A percentile compares a stretch with the other conserved stretches of the same genome.
phyloP scores from a whole-genome alignment of 2,329 filamentous ascomycete genomes.

The Aspergillus floridensis region DNA sequence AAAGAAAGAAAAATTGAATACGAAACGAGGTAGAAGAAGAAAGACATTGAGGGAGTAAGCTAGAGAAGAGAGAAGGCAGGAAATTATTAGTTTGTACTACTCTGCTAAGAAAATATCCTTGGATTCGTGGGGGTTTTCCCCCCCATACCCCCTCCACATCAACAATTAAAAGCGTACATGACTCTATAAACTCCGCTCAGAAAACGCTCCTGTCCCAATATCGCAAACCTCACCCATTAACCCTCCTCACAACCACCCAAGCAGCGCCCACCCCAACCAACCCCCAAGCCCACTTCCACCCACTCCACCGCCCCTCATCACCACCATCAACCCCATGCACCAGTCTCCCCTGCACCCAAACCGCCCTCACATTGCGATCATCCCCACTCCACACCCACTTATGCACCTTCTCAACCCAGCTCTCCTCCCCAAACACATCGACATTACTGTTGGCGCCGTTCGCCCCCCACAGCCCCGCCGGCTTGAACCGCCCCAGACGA shows the following conservation, averaged over 20 bases:
- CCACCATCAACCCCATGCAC: constrained; percentile 56
- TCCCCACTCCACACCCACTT: constrained; percentile 97
- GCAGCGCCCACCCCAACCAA: constrained; percentile 8
- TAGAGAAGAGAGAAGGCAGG: too few species aligned
- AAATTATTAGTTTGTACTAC: too few species aligned
- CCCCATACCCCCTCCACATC: too few species aligned
- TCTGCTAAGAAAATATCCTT: too few species aligned
- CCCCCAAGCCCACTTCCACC: neutral
- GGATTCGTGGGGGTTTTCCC: too few species aligned
- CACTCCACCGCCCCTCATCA: neutral
- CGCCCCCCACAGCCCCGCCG: constrained; percentile 37
- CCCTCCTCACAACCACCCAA: constrained; percentile 2
- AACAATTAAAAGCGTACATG: too few species aligned
- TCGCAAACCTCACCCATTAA: neutral
- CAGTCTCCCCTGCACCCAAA: constrained; percentile 83
- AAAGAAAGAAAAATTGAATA: too few species aligned
- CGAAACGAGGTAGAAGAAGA: too few species aligned
- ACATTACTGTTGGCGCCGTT: constrained; percentile 58
- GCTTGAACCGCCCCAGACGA: constrained; percentile 49
- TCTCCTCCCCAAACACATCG: constrained; percentile 88
- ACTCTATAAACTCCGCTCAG: too few species aligned
- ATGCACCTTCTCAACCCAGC: constrained; percentile 77
- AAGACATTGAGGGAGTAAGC: too few species aligned
- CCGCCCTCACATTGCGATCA: constrained; percentile 81
- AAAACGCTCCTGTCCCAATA: too few species aligned